Evolutionary conservation across 495 filamentous ascomycete species (phyloP).

Genomic region (Penicillium chermesinum): DNA sequence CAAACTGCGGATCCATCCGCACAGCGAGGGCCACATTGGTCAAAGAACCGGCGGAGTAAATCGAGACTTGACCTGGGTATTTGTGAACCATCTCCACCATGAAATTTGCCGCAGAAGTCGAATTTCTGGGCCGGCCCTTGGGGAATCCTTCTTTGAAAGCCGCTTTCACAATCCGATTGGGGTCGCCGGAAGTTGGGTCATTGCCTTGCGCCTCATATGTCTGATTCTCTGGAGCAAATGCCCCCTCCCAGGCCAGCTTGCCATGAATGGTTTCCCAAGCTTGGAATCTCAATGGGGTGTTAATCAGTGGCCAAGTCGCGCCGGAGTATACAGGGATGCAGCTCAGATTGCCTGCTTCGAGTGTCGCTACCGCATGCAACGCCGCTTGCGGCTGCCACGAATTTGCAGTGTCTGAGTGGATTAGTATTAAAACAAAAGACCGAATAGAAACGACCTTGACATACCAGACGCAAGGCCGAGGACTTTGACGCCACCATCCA

Average conservation of each 20-base stretch:
- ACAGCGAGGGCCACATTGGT: constrained; percentile 41
- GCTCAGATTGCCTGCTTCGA: constrained; percentile 27
- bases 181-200: constrained; percentile 30
- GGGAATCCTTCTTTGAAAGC: constrained; percentile 35
- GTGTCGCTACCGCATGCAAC: constrained; percentile 27
- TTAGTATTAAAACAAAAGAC: background rate
- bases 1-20: constrained; percentile 34
- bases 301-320: constrained; percentile 30
- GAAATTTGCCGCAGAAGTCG: constrained; percentile 29
- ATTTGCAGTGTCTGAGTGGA: constrained; percentile 25
- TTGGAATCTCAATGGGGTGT: constrained; percentile 27
- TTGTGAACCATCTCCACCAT: constrained; percentile 38
- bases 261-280: constrained; percentile 31
- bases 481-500: constrained; percentile 24
- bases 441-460: background rate
- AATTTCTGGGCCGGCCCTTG: constrained; percentile 21
- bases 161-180: constrained; percentile 25
- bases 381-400: constrained; percentile 29
- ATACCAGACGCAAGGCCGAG: constrained; percentile 26
- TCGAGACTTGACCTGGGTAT: constrained; percentile 32
- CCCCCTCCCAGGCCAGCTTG: constrained; percentile 31
- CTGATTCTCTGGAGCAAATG: constrained; percentile 27
- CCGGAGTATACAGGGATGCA: constrained; percentile 33
- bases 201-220: constrained; percentile 24
- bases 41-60: constrained; percentile 32